Evolutionary conservation across 2,329 filamentous ascomycete genomes (phyloP), one percentile per base, ranked within the genome.

Genomic region (Eurotiales sp.): DNA sequence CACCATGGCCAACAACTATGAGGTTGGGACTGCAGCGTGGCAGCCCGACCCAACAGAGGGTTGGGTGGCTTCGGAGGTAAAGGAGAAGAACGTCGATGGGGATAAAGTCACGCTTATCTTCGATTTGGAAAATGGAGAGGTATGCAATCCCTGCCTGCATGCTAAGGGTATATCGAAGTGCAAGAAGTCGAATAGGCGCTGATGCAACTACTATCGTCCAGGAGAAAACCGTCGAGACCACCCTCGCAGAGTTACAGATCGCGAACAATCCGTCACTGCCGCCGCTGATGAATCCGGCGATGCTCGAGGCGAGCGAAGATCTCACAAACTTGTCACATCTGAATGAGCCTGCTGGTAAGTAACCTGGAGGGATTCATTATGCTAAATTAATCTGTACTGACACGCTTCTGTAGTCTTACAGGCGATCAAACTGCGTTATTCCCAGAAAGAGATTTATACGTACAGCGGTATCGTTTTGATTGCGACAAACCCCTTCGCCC

Each of bases 371-470:
- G 34, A 42, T 41, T 46, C 53, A 57, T 59, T 50, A n/a, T n/a
- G n/a, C n/a, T n/a, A n/a, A 63, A 27, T 55, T 21, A 25, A 40
- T 42, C 41, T 40, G 47, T 45, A 51, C 62, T 69, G 54, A 67
- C 55, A 44, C 40, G 49, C 52, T 40, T 53, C 45, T n/a, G n/a
- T 70, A 95, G 95, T 99, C 55, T 77, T 99, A 58, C 93, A 99
- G 79, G 93, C 93, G 51, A 99, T 99, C 72, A 90, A 91, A 69
- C 82, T 99, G 67, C 89, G 93, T 70, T 99, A 99, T 76, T 81
- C 88, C 57, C 93, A 99, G 72, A 97, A 97, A 75, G 93, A 99
- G 72, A 99, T 99, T 65, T 99, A 99, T 79, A 99, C 93, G 66
- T 99, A 99, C 77, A 96, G 90, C 69, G 93, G 93, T 68, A 97